phyloP scores from a whole-genome alignment of 371 early-diverging fungal genomes.

The Haplosporangium sp. region DNA sequence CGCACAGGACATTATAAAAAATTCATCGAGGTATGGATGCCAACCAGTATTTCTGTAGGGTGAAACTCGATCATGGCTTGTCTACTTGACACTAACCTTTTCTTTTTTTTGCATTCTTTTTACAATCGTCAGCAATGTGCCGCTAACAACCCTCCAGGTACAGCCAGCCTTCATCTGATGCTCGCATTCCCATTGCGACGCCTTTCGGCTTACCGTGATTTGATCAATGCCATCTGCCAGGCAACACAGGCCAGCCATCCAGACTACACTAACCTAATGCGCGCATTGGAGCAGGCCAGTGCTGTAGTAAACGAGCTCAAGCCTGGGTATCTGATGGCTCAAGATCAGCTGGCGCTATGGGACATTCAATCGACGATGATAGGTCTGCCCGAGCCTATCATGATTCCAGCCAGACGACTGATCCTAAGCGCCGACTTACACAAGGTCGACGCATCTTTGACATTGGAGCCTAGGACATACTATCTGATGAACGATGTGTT shows the following conservation, averaged over 20 bases:
- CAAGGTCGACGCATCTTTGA: constrained; percentile 45
- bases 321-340: constrained; percentile 26
- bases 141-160: constrained; percentile 40
- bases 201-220: constrained; percentile 32
- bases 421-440: constrained; percentile 50
- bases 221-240: constrained; percentile 35
- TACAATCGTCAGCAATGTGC: constrained; percentile 26
- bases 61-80: background rate
- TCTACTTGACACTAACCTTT: background rate
- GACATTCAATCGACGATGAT: constrained; percentile 52
- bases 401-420: constrained; percentile 44
- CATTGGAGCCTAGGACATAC: constrained; percentile 48
- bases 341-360: constrained; percentile 44
- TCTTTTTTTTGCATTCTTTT: background rate
- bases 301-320: constrained; percentile 24
- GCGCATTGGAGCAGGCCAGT: constrained; percentile 27
- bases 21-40: constrained; percentile 32
- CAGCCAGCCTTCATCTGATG: constrained; percentile 47
- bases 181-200: constrained; percentile 41
- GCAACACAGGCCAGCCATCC: constrained; percentile 44
- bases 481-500: constrained; percentile 53
- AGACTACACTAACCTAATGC: constrained; percentile 42
- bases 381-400: constrained; percentile 40
- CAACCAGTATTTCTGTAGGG: background rate
- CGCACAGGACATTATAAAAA: constrained; percentile 36